These are phyloP conservation scores for Collybiopsis luxurians DNA, from an alignment of 768 basidiomycete genomes.

Conservation along the genomic window DNA sequence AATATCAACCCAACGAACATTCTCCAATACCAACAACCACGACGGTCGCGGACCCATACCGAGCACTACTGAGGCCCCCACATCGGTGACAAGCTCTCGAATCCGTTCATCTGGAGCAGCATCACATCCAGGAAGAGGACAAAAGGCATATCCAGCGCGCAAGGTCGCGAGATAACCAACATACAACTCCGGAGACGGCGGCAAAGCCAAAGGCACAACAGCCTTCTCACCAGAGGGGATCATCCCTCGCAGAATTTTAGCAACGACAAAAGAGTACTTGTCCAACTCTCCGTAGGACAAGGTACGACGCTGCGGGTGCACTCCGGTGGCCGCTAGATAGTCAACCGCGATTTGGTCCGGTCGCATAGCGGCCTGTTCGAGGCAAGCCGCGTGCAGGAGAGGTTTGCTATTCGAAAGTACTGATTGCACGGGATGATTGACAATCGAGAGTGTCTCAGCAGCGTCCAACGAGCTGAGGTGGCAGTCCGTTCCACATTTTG, in stretches of 20 bases:
- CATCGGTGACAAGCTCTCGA: neutral
- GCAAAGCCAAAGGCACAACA: constrained; percentile 5
- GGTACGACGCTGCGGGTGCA: neutral
- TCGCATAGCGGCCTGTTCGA: neutral
- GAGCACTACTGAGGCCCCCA: neutral
- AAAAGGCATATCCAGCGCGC: constrained; percentile 7
- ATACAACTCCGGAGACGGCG: constrained; percentile 6
- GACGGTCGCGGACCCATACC: neutral
- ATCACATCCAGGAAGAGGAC: constrained; percentile 4
- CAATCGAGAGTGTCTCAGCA: neutral
- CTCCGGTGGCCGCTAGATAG: neutral
- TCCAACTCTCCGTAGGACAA: neutral
- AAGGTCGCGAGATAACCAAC: constrained; percentile 1
- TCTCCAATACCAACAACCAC: neutral
- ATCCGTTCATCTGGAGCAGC: constrained; percentile 4
- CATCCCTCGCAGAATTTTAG: neutral
- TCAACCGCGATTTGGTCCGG: neutral
- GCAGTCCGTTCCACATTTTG: neutral
- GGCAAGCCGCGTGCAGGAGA: neutral
- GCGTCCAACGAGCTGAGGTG: too few species aligned
- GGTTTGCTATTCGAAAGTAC: neutral
- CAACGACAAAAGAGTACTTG: neutral
- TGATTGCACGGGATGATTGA: neutral
- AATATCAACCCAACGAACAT: constrained; percentile 4
- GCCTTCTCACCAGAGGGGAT: neutral